Base-by-base conservation (phyloP, 768 basidiomycete species). In the Phanerochaete sordida region DNA sequence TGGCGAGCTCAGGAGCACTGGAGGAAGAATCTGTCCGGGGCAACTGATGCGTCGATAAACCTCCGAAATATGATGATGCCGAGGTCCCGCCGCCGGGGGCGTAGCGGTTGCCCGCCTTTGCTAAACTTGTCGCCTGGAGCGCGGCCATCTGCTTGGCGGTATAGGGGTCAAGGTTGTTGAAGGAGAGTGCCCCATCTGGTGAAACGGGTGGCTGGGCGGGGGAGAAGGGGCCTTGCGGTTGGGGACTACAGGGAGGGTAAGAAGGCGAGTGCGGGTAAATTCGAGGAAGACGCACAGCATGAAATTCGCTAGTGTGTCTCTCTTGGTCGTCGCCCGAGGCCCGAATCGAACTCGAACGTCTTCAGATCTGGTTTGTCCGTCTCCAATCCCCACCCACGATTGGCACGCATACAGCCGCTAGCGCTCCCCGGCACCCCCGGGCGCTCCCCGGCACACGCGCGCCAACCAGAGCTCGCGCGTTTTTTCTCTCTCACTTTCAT, bases 121-220 rank as follows among this genome's bases (percentile, higher is more conserved):
- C 81, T 66, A 83, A 79, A 65, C 79, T 84, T 51, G 79, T 86
- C 56, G 81, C 85, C 66, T 79, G 85, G 65, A 92, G 82, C 11
- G 87, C 87, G 30, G 88, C 87, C 83, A 91, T 88, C 75, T 93
- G 91, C 72, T 91, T 93, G 60, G 87, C 87, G 47, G 84, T 79
- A 53, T 81, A 79, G 60, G 87, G 77, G 73, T 92, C 88, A 64
- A 90, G 77, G 68, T 74, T 73, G 65, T 71, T 78, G 76, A 83
- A 83, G 19, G 62, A 55, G 26, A 65, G 58, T 37, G 57, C 54
- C 21, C 44, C 62, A 54, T 58, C 62, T 55, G 52, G 44, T 11
- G 53, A 39, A 11, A 26, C 35, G 6, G 53, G 35, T 33, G 53
- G 53, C 9, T 31, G 31, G n/a, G 53, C 16, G 26, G 30, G 30